These are phyloP conservation scores for Ophiobolus disseminans DNA, from an alignment of 2,329 filamentous ascomycete species.

Conservation along the genomic window DNA sequence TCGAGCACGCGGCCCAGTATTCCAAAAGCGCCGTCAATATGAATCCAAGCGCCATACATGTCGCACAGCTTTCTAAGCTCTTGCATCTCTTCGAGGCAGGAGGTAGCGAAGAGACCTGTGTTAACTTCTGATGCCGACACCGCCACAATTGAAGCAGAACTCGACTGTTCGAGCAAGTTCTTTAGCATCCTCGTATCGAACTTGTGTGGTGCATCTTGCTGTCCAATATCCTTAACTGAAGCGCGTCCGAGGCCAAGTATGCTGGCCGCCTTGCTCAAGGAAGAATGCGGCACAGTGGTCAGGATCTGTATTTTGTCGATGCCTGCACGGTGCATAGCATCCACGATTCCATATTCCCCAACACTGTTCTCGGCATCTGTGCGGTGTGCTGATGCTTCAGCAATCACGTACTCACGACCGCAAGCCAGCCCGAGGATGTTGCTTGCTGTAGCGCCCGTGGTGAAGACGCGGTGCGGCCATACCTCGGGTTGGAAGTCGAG, in stretches of 20 bases:
- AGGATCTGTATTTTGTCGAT: slow-evolving; percentile 76
- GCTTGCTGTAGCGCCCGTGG: slow-evolving; percentile 73
- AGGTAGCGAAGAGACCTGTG: slow-evolving; percentile 78
- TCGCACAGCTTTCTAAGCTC: slow-evolving; percentile 74
- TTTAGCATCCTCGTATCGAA: slow-evolving; percentile 74
- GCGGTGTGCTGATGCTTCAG: slow-evolving; percentile 51
- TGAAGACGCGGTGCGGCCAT: slow-evolving; percentile 80
- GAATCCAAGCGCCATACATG: slow-evolving; percentile 79
- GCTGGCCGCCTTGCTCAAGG: slow-evolving; percentile 81
- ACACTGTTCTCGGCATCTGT: slow-evolving; percentile 53
- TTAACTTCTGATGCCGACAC: slow-evolving; percentile 92
- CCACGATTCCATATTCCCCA: slow-evolving; percentile 72
- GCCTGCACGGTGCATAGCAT: slow-evolving; percentile 69
- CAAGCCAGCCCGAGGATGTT: slow-evolving; percentile 71
- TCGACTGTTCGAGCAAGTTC: slow-evolving; percentile 59
- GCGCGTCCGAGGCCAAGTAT: slow-evolving; percentile 78
- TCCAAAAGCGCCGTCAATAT: slow-evolving; percentile 91
- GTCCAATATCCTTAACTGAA: slow-evolving; percentile 68
- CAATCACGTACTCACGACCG: slow-evolving; percentile 73
- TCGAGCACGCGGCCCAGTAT: slow-evolving; percentile 76
- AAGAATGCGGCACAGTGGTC: slow-evolving; percentile 84
- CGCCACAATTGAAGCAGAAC: slow-evolving; percentile 74
- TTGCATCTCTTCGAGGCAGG: slow-evolving; percentile 63
- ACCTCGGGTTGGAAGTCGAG: slow-evolving; percentile 63
- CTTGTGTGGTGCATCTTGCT: slow-evolving; percentile 66